Percentiles rank a stretch among this genome's conserved stretches.
These are phyloP conservation scores for Massarina eburnea DNA, from an alignment of 2,329 filamentous ascomycete genomes.

Conservation along the genomic window DNA sequence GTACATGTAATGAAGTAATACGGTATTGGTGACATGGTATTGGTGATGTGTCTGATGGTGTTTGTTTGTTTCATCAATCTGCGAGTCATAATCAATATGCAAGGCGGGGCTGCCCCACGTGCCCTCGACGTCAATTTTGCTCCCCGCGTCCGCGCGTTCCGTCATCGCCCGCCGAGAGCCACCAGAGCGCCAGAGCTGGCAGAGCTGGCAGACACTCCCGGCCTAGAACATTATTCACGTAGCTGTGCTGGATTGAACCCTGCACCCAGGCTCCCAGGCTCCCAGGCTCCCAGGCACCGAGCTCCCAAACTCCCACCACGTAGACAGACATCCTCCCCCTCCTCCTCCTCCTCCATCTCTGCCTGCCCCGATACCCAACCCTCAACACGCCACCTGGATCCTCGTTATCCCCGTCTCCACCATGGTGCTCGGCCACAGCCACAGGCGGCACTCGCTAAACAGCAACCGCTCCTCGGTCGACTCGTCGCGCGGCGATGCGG, in stretches of 20 bases:
- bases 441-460: slow-evolving; percentile 50
- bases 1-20: no score
- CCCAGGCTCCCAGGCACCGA: background rate
- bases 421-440: slow-evolving; percentile 53
- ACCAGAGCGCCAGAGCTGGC: slow-evolving; percentile 2
- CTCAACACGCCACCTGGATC: background rate
- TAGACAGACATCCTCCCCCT: background rate
- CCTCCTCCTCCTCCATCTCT: background rate
- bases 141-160: slow-evolving; percentile 20
- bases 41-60: no score
- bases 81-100: no score
- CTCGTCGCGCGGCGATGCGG: slow-evolving; percentile 43
- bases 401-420: slow-evolving; percentile 14
- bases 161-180: slow-evolving; percentile 16
- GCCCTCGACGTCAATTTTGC: slow-evolving; percentile 12
- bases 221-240: no score
- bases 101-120: background rate
- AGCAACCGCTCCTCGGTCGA: slow-evolving; percentile 48
- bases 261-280: no score
- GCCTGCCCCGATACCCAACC: background rate
- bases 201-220: no score
- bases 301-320: slow-evolving; percentile 1
- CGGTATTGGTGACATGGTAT: no score
- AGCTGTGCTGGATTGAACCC: no score
- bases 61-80: no score